Evolutionary conservation across 2,329 filamentous ascomycete species (phyloP), one percentile per base, ranked within the genome.

Genomic region (Aspergillus sp.): DNA sequence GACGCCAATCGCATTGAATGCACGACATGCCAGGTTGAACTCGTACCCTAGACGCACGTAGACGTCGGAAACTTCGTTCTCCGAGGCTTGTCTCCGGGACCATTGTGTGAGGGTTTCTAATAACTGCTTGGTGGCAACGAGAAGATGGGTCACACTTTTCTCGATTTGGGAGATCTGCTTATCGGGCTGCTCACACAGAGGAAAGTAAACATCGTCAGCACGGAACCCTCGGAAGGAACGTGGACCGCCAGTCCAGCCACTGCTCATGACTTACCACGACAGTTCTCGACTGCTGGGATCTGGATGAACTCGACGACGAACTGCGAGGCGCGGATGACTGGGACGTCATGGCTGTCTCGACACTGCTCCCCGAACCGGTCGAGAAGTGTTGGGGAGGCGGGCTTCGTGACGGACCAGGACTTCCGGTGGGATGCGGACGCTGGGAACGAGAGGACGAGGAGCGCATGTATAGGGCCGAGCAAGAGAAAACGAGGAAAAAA

Each of bases 21-120:
- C 91, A 48, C 93, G 86, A 69, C 91, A 97, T 23, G 93, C 93
- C 75, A 98, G 93, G 71, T 98, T 98, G 78, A 98, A 98, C 71
- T 98, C 93, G 71, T 98, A 98, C 42, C 93, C 93, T 52, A 98
- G 75, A 52, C 93, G 86, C 51, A 98, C 93, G 66, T 98, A 98
- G 59, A 98, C 93, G 67, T 98, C 93, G 10, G 93, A 97, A 50
- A 98, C 93, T 67, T 97, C 88, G 52, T 85, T 87, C 71, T 98
- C 93, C 54, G 89, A 90, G 47, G 93, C 90, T 60, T 87, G 84
- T 53, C 88, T 86, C 49, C 91, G 88, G 50, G 93, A 98, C 93
- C 93, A 98, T 77, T 95, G 87, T 42, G 93, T 98, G 53, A 98
- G 77, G 5, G 91, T 98, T 74, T 98, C 93, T 53, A 98, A 84